Evolutionary conservation across 106 monocot species (phyloP), one percentile per base, ranked within the genome.

Genomic region (Dendrobium catenatum): DNA sequence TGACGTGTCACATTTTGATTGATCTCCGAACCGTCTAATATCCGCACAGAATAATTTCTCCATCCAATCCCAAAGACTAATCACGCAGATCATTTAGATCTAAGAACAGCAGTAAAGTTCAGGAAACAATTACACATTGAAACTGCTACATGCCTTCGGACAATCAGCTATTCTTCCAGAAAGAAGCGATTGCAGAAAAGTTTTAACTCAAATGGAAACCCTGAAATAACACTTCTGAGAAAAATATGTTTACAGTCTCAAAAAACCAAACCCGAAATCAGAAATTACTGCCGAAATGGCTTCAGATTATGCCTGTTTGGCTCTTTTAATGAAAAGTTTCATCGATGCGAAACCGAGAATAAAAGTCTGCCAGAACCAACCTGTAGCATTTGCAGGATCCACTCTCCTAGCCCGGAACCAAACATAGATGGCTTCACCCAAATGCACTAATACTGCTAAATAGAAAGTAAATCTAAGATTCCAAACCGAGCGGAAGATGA

Each of bases 321-420:
- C 87, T 84, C 93, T 93, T 79, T 90, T 99, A 42, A 90, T 76
- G 58, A 99, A 86, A 83, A 78, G 89, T 17, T 90, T 84, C 31
- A 90, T 86, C 13, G 99, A 99, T 72, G 88, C 84, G 70, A 88
- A 31, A 15, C 99, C 99, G 26, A 99, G 89, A 1, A 73, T 76
- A 6, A 86, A 0, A 2, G 99, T 99, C 81, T 99, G 99, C 95
- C 93, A 93, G 61, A 99, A 95, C 99, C 99, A 99, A 29, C 88
- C 91, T 46, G 55, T 82, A 19, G 91, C 79, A 78, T 99, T 99
- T 73, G 37, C 43, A 9, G 95, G 93, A 80, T 99, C 95, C 5
- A 95, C 83, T 61, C 78, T 89, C 81, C 81, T 93, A 0, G 99
- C 64, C 46, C 91, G 83, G 75, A 80, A 81, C 91, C 88, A 95